A percentile compares a stretch with the other conserved stretches of the same genome.
phyloP scores from a whole-genome alignment of 345 rosid species.

The Acer negundo region DNA sequence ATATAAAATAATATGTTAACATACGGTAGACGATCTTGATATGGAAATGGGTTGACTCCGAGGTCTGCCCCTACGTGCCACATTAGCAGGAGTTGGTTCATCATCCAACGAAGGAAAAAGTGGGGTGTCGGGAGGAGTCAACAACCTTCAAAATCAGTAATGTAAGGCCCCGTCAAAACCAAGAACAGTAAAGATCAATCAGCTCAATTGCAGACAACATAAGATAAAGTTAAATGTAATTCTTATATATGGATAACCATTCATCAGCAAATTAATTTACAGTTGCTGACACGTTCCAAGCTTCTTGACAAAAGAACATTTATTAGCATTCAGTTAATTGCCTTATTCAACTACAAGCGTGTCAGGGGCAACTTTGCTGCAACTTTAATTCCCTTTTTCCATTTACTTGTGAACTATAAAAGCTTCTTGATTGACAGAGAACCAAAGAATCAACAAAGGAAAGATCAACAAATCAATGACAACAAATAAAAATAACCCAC shows the following conservation, averaged over 20 bases:
- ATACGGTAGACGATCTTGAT: constrained; percentile 93
- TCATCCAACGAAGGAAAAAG: constrained; percentile 95
- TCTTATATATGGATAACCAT: not conserved
- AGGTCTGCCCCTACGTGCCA: constrained; percentile 76
- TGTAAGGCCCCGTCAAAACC: constrained; percentile 34
- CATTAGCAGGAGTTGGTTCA: constrained; percentile 59
- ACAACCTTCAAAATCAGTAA: constrained; percentile 65
- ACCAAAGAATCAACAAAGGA: constrained; percentile 4
- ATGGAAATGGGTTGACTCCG: constrained; percentile 85
- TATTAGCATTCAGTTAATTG: not conserved
- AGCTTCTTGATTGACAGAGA: constrained; percentile 3
- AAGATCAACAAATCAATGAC: not conserved
- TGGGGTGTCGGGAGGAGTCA: constrained; percentile 98
- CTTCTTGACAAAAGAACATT: not conserved
- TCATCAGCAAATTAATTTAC: not conserved
- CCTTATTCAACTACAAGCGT: not conserved
- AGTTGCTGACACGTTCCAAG: not conserved
- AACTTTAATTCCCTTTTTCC: constrained; percentile 1
- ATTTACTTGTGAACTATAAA: constrained; percentile 15
- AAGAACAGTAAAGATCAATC: constrained; percentile 10
- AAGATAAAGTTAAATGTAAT: constrained; percentile 5
- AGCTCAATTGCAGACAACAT: not conserved
- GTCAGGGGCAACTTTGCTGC: not conserved
- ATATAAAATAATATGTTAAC: constrained; percentile 29
- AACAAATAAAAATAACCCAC: constrained; percentile 45